phyloP scores from a whole-genome alignment of 2,329 filamentous ascomycete genomes.

The Endothia cerciana region DNA sequence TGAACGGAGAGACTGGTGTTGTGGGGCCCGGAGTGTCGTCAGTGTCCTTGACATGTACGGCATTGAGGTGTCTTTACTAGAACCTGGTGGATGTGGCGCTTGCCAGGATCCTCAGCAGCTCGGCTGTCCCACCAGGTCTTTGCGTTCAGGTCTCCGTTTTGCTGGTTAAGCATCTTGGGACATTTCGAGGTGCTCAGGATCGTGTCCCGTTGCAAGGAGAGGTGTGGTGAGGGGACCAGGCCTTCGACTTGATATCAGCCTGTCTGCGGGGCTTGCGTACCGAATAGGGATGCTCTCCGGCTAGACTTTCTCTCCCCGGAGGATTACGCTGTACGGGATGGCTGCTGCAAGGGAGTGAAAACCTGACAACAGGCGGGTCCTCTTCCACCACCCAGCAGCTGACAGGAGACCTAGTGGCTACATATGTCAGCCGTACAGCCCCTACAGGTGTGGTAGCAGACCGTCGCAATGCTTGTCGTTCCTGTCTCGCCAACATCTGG shows the following conservation, averaged over 20 bases:
- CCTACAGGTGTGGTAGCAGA: not conserved
- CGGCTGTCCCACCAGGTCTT: not conserved
- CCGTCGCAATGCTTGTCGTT: not conserved
- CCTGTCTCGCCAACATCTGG: not conserved
- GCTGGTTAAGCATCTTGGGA: slow-evolving; percentile 11
- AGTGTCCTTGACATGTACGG: not conserved
- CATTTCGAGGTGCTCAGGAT: not conserved
- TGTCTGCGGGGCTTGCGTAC: slow-evolving; percentile 26
- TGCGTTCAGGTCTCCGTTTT: not conserved
- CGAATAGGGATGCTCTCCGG: slow-evolving; percentile 16
- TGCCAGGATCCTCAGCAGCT: not conserved
- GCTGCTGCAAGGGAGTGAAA: slow-evolving; percentile 7
- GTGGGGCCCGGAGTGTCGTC: not conserved
- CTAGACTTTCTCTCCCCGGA: slow-evolving; percentile 12
- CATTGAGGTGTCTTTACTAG: not conserved
- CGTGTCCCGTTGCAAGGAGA: slow-evolving; percentile 10
- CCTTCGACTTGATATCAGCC: slow-evolving; percentile 16
- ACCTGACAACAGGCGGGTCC: not conserved
- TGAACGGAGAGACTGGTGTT: not conserved
- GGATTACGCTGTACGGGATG: slow-evolving; percentile 11
- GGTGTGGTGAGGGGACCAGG: slow-evolving; percentile 22
- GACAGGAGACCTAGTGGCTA: slow-evolving; percentile 5
- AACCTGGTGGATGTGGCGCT: not conserved
- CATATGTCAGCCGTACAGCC: slow-evolving; percentile 3
- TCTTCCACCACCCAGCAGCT: not conserved